These are phyloP conservation scores for Paramecium bursaria DNA, from an alignment of 73 alveolate species.

Conservation along the genomic window DNA sequence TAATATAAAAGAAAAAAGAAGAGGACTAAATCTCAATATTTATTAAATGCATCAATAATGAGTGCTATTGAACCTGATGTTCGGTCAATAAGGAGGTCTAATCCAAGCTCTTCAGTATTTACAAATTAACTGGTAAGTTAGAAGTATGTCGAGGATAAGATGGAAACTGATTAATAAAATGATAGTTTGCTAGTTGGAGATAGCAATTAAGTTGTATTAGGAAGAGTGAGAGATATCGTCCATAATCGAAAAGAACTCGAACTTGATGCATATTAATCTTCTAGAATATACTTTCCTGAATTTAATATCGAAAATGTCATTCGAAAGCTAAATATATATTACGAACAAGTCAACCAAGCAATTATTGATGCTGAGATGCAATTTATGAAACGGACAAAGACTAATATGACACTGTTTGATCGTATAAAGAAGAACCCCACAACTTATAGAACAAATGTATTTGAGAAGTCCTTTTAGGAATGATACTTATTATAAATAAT, in stretches of 20 bases:
- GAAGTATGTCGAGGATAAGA: neutral
- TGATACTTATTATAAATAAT: too few species aligned
- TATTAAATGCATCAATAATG: neutral
- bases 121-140: neutral
- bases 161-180: neutral
- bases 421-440: neutral
- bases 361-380: neutral
- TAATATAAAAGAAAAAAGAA: neutral
- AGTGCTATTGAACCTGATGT: neutral
- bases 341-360: neutral
- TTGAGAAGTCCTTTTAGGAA: neutral
- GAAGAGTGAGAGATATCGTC: constrained; percentile 10
- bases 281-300: constrained; percentile 30
- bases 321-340: constrained; percentile 1
- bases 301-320: constrained; percentile 4
- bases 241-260: neutral
- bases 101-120: neutral
- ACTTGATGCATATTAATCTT: neutral
- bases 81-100: neutral
- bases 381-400: neutral
- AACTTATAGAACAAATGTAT: neutral
- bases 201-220: neutral
- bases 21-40: neutral
- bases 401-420: constrained; percentile 8
- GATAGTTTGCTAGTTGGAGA: neutral